Percentiles rank a stretch among this genome's conserved stretches.
Evolutionary conservation across 2,329 filamentous ascomycete species (phyloP).

Genomic region (Microcyclosporella mali): DNA sequence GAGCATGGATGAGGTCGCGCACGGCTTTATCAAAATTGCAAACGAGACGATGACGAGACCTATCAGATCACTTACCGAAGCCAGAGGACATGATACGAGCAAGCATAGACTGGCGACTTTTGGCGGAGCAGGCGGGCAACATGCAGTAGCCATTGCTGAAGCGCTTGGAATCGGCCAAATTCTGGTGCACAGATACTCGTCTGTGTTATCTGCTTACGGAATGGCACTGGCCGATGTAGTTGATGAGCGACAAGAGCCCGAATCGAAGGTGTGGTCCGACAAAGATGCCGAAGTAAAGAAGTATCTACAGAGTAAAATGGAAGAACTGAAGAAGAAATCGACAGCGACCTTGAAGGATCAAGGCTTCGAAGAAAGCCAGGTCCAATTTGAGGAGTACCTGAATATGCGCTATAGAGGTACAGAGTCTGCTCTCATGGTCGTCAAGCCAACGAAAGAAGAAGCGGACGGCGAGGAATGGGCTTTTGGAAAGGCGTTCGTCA

Average conservation of each 20-base stretch:
- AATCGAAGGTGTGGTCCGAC: conserved; percentile 56
- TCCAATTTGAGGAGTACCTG: conserved; percentile 84
- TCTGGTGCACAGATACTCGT: conserved; percentile 79
- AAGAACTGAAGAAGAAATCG: conserved; percentile 71
- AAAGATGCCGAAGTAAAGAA: conserved; percentile 50
- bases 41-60: conserved; percentile 90
- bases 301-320: conserved; percentile 67
- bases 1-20: conserved; percentile 76
- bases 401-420: conserved; percentile 91
- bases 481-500: conserved; percentile 76
- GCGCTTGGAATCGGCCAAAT: conserved; percentile 80
- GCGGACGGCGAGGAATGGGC: conserved; percentile 65
- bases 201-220: conserved; percentile 81
- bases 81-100: conserved; percentile 84
- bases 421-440: conserved; percentile 83
- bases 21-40: conserved; percentile 82
- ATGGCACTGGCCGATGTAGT: conserved; percentile 93
- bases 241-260: conserved; percentile 78
- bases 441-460: conserved; percentile 63
- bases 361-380: conserved; percentile 67
- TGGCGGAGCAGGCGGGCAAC: conserved; percentile 84
- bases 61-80: conserved; percentile 84
- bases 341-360: conserved; percentile 62
- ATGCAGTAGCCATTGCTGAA: conserved; percentile 84
- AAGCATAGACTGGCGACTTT: conserved; percentile 89